Base-by-base conservation (phyloP, 2,329 filamentous ascomycete species). In the Aspergillus tanneri region DNA sequence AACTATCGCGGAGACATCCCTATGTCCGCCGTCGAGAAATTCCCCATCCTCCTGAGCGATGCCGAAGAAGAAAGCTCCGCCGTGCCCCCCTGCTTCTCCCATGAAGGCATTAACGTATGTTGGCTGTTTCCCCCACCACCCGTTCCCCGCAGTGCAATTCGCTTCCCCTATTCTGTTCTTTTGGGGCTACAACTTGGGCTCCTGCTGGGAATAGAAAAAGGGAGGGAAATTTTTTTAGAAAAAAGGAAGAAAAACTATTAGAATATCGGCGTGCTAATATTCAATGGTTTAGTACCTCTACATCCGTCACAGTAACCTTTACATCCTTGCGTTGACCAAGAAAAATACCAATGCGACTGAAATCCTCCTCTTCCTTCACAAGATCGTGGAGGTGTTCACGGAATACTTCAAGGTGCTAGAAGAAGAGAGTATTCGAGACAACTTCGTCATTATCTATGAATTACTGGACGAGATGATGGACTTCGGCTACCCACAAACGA, bases 381-480 rank as follows among this genome's bases (percentile, higher is more conserved):
- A 96, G 73, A 83, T 99, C 46, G 93, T 99, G 65, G 93, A 97
- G 71, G 93, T 99, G 56, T 99, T 99, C 69, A 99, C 93, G 50
- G 93, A 99, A 74, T 99, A 99, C 78, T 99, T 99, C 81, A 99
- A 99, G 72, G 92, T 95, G 56, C 81, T 99, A 51, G 93, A 99
- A 72, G 93, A 99, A 72, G 93, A 99, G 74, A 96, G 90, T 62
- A 99, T 99, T 70, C 85, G 93, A 62, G 93, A 99, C 78, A 99
- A 99, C 77, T 99, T 99, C 68, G 93, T 99, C 71, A 85, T 99
- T 67, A 99, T 99, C 66, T 99, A 99, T 78, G 93, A 99, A 74
- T 76, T 99, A 53, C 82, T 99, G 55, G 93, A 99, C 68, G 93
- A 99, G 77, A 99, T 99, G 93, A 99, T 99, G 93, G 93, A 99